Evolutionary conservation across 345 rosid species (phyloP).

Genomic region (Cardamine resedifolia): DNA sequence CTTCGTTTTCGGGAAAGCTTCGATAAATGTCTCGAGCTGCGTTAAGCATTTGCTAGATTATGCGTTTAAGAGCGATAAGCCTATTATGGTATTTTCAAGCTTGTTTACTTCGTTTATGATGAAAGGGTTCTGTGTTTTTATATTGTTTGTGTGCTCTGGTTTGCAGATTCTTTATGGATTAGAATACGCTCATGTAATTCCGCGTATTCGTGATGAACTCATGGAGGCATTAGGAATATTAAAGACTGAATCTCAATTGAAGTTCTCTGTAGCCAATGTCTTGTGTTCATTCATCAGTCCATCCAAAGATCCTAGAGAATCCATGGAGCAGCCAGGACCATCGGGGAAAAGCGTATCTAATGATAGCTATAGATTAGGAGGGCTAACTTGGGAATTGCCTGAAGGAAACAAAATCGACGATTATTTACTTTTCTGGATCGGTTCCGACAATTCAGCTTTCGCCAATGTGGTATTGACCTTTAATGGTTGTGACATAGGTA

Average conservation of each 20-base stretch:
- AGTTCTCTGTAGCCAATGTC: slow-evolving; percentile 57
- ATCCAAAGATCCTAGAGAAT: slow-evolving; percentile 36
- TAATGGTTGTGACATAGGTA: slow-evolving; percentile 87
- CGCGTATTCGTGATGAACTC: slow-evolving; percentile 48
- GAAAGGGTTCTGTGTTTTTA: not conserved
- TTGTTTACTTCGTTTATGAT: not conserved
- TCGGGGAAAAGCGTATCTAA: slow-evolving; percentile 23
- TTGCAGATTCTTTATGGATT: slow-evolving; percentile 86
- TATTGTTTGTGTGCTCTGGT: not conserved
- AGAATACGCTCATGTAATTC: slow-evolving; percentile 70
- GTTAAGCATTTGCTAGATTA: slow-evolving; percentile 4
- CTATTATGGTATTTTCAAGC: slow-evolving; percentile 47
- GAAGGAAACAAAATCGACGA: slow-evolving; percentile 65
- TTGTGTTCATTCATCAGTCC: slow-evolving; percentile 55
- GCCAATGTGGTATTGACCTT: slow-evolving; percentile 76
- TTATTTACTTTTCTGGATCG: slow-evolving; percentile 73
- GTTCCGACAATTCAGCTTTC: slow-evolving; percentile 76
- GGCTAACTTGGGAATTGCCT: slow-evolving; percentile 74
- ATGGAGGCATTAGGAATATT: slow-evolving; percentile 36
- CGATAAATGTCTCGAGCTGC: slow-evolving; percentile 23
- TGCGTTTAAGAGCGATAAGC: not conserved
- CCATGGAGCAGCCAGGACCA: slow-evolving; percentile 38
- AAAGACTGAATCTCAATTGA: slow-evolving; percentile 26
- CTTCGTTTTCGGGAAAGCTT: slow-evolving; percentile 35
- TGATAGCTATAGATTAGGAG: slow-evolving; percentile 59